Evolutionary conservation across 805 yeast species (phyloP).

Genomic region (Henningerozyma blattae): DNA sequence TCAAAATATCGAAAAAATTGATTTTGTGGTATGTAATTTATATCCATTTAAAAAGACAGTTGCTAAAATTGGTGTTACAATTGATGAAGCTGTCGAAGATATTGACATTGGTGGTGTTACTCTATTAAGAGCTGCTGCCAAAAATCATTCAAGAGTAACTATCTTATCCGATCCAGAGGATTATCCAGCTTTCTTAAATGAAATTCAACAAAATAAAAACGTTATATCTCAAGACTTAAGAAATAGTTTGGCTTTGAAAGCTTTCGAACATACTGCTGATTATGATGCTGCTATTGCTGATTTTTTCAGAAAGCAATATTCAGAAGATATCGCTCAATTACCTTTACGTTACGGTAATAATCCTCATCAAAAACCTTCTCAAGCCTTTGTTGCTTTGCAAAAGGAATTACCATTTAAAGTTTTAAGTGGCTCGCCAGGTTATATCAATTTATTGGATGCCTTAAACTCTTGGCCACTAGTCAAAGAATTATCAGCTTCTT

Average conservation of each 20-base stretch:
- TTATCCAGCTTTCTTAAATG: slow-evolving; percentile 77
- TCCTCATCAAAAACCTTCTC: slow-evolving; percentile 99
- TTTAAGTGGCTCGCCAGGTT: slow-evolving; percentile 91
- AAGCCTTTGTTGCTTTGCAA: slow-evolving; percentile 80
- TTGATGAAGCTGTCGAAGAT: slow-evolving; percentile 97
- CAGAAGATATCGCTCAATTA: slow-evolving; percentile 80
- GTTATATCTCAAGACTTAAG: slow-evolving; percentile 56
- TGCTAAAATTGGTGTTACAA: slow-evolving; percentile 87
- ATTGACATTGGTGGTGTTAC: slow-evolving; percentile 98
- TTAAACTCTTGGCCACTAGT: slow-evolving; percentile 98
- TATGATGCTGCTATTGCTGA: slow-evolving; percentile 93
- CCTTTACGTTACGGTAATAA: slow-evolving; percentile 97
- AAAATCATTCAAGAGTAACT: slow-evolving; percentile 93
- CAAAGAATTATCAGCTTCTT: slow-evolving; percentile 86
- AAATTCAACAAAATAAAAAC: slow-evolving; percentile 56
- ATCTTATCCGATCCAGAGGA: slow-evolving; percentile 91
- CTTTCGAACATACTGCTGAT: slow-evolving; percentile 97
- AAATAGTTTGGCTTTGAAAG: slow-evolving; percentile 84
- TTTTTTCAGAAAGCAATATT: slow-evolving; percentile 93
- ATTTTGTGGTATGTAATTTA: slow-evolving; percentile 92
- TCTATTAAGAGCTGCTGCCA: slow-evolving; percentile 94
- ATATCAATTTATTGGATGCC: slow-evolving; percentile 92
- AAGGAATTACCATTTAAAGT: slow-evolving; percentile 89
- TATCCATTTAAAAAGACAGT: slow-evolving; percentile 98
- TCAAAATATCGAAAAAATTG: slow-evolving; percentile 92